Evolutionary conservation across 2,329 filamentous ascomycete genomes (phyloP), one percentile per base, ranked within the genome.

Genomic region (Paecilomyces variotii): DNA sequence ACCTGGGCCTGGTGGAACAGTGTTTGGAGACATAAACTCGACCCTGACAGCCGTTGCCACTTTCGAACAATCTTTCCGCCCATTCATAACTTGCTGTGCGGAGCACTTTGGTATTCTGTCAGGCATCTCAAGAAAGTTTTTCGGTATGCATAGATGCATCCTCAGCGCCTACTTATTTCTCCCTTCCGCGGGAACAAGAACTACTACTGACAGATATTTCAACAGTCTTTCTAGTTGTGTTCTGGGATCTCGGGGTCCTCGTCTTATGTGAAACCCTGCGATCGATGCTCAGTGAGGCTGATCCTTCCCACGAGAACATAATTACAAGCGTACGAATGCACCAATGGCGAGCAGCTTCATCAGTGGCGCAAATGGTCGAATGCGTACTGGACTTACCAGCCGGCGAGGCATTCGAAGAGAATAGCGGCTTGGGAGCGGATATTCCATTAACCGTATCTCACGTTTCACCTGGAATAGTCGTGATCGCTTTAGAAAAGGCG

Each of bases 201-300:
- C 14, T 45, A 19, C n/a, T 24, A n/a, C 39, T 45, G 39, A 45
- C 39, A 24, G 3, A 45, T 45, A 9, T 9, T n/a, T 2, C 10
- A 45, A 3, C 4, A 67, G 66, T 65, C 5, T 65, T 61, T 2
- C 57, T 67, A 49, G 50, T 57, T 5, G 57, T 60, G 30, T 63
- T 63, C 12, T 68, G 66, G 66, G 59, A 62, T 19, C 57, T 67
- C 6, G 64, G 64, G 0, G 50, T 64, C 1, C 61, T 68, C 49
- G 57, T 63, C 4, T 32, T 68, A 2, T 58, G 32, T 3, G 61
- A 67, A n/a, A 25, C 45, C 49, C 1, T 64, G 19, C 27, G 59
- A 2, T 53, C 63, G 25, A 50, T 6, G 4, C 19, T 3, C 10
- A 9, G 2, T 11, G 11, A 2, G 55, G 61, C 50, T 57, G 57